phyloP scores from a whole-genome alignment of 306 rosid genomes.

The Cicer cuneatum region DNA sequence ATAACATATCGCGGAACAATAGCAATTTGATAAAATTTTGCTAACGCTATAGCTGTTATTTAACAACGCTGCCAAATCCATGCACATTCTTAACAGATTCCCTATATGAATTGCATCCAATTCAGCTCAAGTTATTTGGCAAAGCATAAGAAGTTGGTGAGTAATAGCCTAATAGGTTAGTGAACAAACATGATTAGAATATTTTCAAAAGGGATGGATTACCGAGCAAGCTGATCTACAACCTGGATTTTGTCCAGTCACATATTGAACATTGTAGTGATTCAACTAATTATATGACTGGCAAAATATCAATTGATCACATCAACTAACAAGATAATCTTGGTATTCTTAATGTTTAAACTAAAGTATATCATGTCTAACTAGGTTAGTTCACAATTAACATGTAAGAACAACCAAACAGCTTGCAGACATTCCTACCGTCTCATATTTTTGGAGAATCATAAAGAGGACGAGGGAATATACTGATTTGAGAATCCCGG shows the following conservation, averaged over 20 bases:
- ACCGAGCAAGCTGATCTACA: slow-evolving; percentile 19
- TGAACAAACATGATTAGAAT: neutral
- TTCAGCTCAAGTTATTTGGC: slow-evolving; percentile 16
- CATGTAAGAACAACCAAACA: slow-evolving; percentile 19
- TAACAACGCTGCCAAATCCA: neutral
- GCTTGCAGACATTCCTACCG: slow-evolving; percentile 3
- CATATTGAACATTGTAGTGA: slow-evolving; percentile 17
- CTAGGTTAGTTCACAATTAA: slow-evolving; percentile 3
- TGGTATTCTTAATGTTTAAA: neutral
- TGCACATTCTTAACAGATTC: neutral
- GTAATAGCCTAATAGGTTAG: neutral
- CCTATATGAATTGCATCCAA: slow-evolving; percentile 3
- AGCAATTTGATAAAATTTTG: no score
- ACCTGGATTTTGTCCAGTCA: slow-evolving; percentile 2
- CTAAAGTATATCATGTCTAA: neutral
- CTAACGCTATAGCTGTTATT: no score
- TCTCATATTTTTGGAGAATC: neutral
- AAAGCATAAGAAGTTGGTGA: neutral
- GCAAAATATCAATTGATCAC: neutral
- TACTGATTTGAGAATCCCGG: neutral
- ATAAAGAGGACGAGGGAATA: neutral
- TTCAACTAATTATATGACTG: slow-evolving; percentile 13
- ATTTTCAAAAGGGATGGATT: neutral
- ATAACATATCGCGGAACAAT: no score
- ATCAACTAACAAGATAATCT: slow-evolving; percentile 27